Evolutionary conservation across 371 early-diverging fungal species (phyloP), one percentile per base, ranked within the genome.

Genomic region (Zopfochytrium polystomum): DNA sequence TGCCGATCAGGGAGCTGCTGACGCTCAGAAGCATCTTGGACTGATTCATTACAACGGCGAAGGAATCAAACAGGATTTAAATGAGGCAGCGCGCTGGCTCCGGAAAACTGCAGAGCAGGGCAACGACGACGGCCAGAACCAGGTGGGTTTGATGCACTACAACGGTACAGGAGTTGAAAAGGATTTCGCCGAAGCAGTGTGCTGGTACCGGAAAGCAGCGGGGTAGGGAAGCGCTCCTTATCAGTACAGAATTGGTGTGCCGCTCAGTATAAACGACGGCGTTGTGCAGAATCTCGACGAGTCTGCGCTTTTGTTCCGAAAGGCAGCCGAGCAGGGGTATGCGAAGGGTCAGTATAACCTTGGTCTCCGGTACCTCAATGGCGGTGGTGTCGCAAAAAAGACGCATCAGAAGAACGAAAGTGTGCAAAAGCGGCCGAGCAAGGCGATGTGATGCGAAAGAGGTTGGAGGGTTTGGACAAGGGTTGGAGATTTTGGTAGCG

Each of bases 1-100:
- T 5, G 88, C 89, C 2, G 80, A 83, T 45, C 80, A 81, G 51
- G 84, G 82, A 5, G 43, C 34, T 52, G 30, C 30, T 6, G 50
- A 47, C 26, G 62, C 55, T 26, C 67, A 55, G 38, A 26, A 25
- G 18, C 45, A 63, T 29, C 51, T 64, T 0, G 67, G 69, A 11
- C 56, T 67, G 13, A 53, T 71, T 42, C 73, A 72, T 52, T 25
- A 43, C 22, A 52, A 68, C 52, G 60, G 68, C n/a, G 26, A 35
- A 1, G 68, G 68, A 26, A 59, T 64, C 3, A 23, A 59, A 42
- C 23, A 53, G 23, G 60, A 64, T 34, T 25, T 32, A 3, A 32
- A 23, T 1, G 54, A 65, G 48, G 69, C 69, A 3, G n/a, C n/a
- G n/a, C n/a, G n/a, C n/a, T n/a, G n/a, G n/a, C n/a, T n/a, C n/a